These are phyloP conservation scores for Microstegium vimineum DNA, from an alignment of 176 grass and related monocot genomes.

Conservation along the genomic window DNA sequence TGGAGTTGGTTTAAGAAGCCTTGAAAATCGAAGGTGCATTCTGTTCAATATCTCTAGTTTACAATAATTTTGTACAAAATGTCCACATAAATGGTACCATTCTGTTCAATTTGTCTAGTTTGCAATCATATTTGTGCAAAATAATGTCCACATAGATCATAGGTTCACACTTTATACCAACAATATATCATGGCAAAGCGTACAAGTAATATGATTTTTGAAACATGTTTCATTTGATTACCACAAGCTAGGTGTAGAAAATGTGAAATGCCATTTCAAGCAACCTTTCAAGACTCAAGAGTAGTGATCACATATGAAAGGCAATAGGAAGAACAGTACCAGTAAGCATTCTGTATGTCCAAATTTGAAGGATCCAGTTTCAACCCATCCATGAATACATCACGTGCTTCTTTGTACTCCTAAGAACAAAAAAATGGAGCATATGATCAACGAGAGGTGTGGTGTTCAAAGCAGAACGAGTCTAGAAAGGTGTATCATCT, in stretches of 20 bases:
- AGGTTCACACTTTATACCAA: background rate
- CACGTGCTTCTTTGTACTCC: slow-evolving; percentile 31
- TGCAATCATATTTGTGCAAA: background rate
- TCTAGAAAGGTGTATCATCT: background rate
- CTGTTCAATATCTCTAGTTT: no score
- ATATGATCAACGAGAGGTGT: background rate
- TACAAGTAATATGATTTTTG: background rate
- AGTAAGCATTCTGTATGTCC: slow-evolving; percentile 15
- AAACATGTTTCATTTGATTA: background rate
- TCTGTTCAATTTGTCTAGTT: background rate
- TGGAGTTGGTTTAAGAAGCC: background rate
- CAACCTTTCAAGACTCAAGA: background rate
- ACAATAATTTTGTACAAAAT: no score
- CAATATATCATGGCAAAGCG: background rate
- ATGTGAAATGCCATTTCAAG: background rate
- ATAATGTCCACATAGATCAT: background rate
- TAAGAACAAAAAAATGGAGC: background rate
- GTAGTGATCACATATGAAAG: background rate
- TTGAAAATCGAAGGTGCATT: background rate
- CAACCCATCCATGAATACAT: slow-evolving; percentile 28
- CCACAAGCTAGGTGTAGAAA: background rate
- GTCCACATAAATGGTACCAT: no score
- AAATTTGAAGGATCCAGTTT: slow-evolving; percentile 32
- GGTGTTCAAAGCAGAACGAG: background rate
- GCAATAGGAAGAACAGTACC: background rate